A percentile compares a stretch with the other conserved stretches of the same genome.
These are phyloP conservation scores for Pythium brachiatum DNA, from an alignment of 352 stramenopile genomes.

Conservation along the genomic window DNA sequence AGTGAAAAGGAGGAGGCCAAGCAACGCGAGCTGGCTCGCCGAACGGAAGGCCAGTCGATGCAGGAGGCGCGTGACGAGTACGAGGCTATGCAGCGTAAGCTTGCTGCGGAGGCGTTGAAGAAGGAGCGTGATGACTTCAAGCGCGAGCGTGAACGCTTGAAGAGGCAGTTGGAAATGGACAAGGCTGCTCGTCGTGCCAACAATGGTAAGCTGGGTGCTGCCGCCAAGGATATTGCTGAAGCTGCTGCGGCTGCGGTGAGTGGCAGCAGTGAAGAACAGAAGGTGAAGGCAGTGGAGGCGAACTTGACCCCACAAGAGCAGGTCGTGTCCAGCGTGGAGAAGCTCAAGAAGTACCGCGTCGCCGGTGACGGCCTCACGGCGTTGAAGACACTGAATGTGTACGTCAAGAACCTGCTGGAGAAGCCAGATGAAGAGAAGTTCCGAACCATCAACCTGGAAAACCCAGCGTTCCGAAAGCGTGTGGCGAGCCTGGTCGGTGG, in stretches of 20 bases:
- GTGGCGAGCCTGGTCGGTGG: slow-evolving; percentile 83
- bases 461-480: slow-evolving; percentile 88
- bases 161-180: slow-evolving; percentile 88
- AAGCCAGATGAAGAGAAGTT: slow-evolving; percentile 91
- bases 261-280: slow-evolving; percentile 23
- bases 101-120: slow-evolving; percentile 80
- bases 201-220: slow-evolving; percentile 73
- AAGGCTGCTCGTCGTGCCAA: slow-evolving; percentile 87
- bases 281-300: slow-evolving; percentile 30
- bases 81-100: slow-evolving; percentile 72
- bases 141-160: slow-evolving; percentile 85
- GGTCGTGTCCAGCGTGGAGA: slow-evolving; percentile 67
- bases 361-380: slow-evolving; percentile 76
- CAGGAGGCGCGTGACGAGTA: slow-evolving; percentile 78
- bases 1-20: slow-evolving; percentile 51
- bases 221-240: slow-evolving; percentile 53
- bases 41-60: slow-evolving; percentile 74
- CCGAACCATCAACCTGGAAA: slow-evolving; percentile 89
- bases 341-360: slow-evolving; percentile 86
- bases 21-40: slow-evolving; percentile 69
- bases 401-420: slow-evolving; percentile 86
- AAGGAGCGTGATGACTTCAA: slow-evolving; percentile 90
- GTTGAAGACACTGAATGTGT: slow-evolving; percentile 84
- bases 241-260: background rate
- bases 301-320: slow-evolving; percentile 61